Evolutionary conservation across 129 eudicot species (phyloP), one percentile per base, ranked within the genome.

Genomic region (Ambrosia trifida): DNA sequence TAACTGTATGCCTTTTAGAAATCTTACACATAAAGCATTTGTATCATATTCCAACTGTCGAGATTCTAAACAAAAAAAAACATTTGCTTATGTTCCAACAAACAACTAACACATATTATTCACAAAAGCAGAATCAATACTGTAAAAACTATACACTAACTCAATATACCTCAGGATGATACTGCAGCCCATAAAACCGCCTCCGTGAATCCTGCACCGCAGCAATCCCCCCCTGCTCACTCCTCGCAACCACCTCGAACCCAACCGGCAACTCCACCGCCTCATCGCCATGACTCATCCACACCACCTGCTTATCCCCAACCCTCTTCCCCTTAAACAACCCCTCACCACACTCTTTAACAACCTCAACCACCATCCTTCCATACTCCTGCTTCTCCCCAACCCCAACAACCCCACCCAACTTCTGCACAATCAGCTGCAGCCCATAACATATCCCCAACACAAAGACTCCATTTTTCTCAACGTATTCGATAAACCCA

Each of bases 251-350:
- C 33, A 94, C 96, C 68, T 89, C 79, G 38, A 94, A 94, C 70
- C 98, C 98, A 0, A 62, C 76, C 17, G 98, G 96, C 81, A 94
- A 66, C 66, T 53, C 84, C 66, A 75, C 93, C 0, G 89, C 95
- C 81, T 89, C 98, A 63, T 89, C 96, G 3, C 97, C 98, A 66
- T 93, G 95, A 20, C 98, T 93, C 98, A 93, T 93, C 96, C 98
- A 93, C 66, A 93, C 96, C 36, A 81, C 81, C 87, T 93, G 96
- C 81, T 53, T 89, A 72, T 83, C 92, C 30, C 95, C 96, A 66
- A 75, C 71, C 8, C 32, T 18, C 64, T 78, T 81, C 28, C 72
- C 65, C 64, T 74, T 81, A 85, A 85, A 93, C 82, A 93, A 72
- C 16, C 85, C 28, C 28, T 24, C 95, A 69, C 76, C 54, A 46